Evolutionary conservation across 805 yeast genomes (phyloP), one percentile per base, ranked within the genome.

Genomic region (Pichia deserticola): DNA sequence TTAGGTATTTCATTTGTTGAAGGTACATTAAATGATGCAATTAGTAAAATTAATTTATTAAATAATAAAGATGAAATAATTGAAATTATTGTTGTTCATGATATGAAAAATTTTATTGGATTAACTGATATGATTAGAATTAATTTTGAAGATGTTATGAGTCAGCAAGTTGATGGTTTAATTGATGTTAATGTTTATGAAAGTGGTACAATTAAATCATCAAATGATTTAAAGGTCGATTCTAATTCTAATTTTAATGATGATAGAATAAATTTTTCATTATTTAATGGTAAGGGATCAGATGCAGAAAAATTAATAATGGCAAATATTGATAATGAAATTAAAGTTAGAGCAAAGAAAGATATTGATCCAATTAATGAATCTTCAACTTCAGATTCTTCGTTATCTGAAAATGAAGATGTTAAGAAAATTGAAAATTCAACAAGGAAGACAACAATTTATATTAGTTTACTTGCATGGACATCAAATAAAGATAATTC

Each of bases 261-360:
- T 49, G 40, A 63, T 61, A 38, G 60, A 57, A 33, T 64, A 59
- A 78, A 78, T 44, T 75, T 92, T 58, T 84, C 84, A 54, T 64
- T 86, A 57, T 88, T 89, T 62, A 70, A 75, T 25, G 97, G 97
- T 8, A 84, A 85, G 54, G 60, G 81, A 1, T 77, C 81, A 41
- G 95, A 89, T 64, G 97, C 93, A 12, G 95, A 86, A 60, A 92
- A 93, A 64, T 76, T 93, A 51, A 85, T 95, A 39, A 75, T 79
- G 59, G 98, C 97, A 5, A 90, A 89, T 61, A 74, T 92, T 58
- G 96, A 89, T 33, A 79, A 81, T 48, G 80, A 82, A n/a, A 75
- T 83, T 47, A 75, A 78, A 71, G 68, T 67, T 62, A 48, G 68
- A 55, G 55, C 67, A 58, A 37, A 65, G 52, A 33, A 36, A 11